Conservation (phyloP, 1,284 basidiomycete genomes). For the Tilletia horrida region DNA sequence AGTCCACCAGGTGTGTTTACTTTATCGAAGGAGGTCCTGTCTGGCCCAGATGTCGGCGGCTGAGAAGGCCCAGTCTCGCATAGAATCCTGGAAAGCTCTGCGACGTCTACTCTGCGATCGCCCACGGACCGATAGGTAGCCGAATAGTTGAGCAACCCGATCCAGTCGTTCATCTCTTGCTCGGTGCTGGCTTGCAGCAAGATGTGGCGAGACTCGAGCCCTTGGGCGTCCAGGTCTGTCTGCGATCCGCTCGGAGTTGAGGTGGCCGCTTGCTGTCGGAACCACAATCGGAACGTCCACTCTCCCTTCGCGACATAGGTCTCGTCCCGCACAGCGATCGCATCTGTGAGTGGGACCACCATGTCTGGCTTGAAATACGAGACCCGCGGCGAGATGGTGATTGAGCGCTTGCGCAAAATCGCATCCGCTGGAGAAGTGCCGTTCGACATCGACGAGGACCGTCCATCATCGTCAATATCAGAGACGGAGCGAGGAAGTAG, state of each 20-base stretch:
- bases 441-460: background rate
- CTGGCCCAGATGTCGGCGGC: background rate
- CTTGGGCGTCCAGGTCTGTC: constrained; percentile 53
- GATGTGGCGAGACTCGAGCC: constrained; percentile 67
- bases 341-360: constrained; percentile 65
- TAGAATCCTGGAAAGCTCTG: background rate
- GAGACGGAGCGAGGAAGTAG: constrained; percentile 19
- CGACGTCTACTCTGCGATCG: constrained; percentile 63
- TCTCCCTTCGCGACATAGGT: constrained; percentile 60
- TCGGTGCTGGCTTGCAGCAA: constrained; percentile 74
- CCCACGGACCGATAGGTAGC: constrained; percentile 82
- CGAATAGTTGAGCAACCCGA: constrained; percentile 88
- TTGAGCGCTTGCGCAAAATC: constrained; percentile 32
- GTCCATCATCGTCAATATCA: constrained; percentile 9
- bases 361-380: constrained; percentile 80
- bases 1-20: background rate
- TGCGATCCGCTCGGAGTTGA: background rate
- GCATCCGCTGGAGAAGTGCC: constrained; percentile 17
- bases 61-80: background rate
- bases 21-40: background rate
- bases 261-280: background rate
- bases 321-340: constrained; percentile 44
- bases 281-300: constrained; percentile 70
- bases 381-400: constrained; percentile 60
- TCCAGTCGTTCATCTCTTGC: constrained; percentile 83